phyloP scores from a whole-genome alignment of 495 filamentous ascomycete genomes.

The Tuber borchii region DNA sequence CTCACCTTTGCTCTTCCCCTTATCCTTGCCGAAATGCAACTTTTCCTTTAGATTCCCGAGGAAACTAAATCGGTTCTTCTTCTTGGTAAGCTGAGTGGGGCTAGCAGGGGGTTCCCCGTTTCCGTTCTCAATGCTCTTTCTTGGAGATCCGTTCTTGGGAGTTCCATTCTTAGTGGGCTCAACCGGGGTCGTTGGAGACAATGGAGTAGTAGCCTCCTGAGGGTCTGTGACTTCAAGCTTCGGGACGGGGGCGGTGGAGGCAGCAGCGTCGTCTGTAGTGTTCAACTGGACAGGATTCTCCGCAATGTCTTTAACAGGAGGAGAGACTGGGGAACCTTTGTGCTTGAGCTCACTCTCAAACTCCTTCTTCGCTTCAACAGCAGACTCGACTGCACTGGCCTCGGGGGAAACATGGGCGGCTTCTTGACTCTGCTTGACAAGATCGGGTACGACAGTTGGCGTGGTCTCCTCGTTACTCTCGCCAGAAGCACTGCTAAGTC shows the following conservation, averaged over 20 bases:
- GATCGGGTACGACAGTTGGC: constrained; percentile 28
- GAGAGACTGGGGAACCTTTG: constrained; percentile 27
- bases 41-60: constrained; percentile 57
- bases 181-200: constrained; percentile 35
- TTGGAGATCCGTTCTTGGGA: constrained; percentile 36
- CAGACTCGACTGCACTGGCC: constrained; percentile 51
- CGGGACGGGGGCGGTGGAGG: not conserved
- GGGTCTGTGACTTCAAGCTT: constrained; percentile 11
- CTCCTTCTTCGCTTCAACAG: constrained; percentile 60
- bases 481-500: constrained; percentile 32
- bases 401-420: constrained; percentile 23
- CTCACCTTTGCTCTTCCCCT: constrained; percentile 40
- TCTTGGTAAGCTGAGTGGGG: constrained; percentile 51
- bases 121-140: constrained; percentile 43
- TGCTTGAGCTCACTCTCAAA: constrained; percentile 34
- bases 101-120: constrained; percentile 33
- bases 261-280: constrained; percentile 7
- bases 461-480: constrained; percentile 42
- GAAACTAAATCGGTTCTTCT: constrained; percentile 54
- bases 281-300: constrained; percentile 6
- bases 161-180: constrained; percentile 34
- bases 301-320: not conserved
- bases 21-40: constrained; percentile 44
- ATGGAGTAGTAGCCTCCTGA: constrained; percentile 10
- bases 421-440: constrained; percentile 30